Percentiles rank a stretch among this genome's conserved stretches.
phyloP scores from a whole-genome alignment of 192 early-diverging fungal genomes.

The Chytriomyces confervae region DNA sequence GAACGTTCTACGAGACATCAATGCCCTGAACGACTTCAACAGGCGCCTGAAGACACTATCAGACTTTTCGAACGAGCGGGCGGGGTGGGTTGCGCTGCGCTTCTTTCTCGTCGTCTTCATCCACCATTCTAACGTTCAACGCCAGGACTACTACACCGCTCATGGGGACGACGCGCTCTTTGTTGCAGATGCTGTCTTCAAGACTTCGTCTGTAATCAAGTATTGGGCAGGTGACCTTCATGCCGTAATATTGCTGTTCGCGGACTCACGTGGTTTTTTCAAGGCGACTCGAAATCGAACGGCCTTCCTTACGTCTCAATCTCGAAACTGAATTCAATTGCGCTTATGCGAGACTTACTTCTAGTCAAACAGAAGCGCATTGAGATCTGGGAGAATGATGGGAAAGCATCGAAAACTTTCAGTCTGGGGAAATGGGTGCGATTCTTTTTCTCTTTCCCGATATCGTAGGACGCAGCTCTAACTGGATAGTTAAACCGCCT shows the following conservation, averaged over 20 bases:
- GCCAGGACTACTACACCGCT: slow-evolving; percentile 80
- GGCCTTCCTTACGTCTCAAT: slow-evolving; percentile 81
- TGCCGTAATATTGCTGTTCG: not conserved
- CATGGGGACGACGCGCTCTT: slow-evolving; percentile 90
- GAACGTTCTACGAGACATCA: not conserved
- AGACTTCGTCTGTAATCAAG: slow-evolving; percentile 90
- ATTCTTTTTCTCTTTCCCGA: not conserved
- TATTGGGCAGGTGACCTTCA: slow-evolving; percentile 70
- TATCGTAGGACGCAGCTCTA: not conserved
- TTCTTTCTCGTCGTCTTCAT: not conserved
- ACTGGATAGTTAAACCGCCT: not conserved
- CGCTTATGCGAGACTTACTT: slow-evolving; percentile 80
- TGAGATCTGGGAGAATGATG: slow-evolving; percentile 77
- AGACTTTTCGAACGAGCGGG: slow-evolving; percentile 75
- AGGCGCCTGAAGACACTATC: slow-evolving; percentile 65
- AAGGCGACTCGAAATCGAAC: slow-evolving; percentile 42
- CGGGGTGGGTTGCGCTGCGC: slow-evolving; percentile 47
- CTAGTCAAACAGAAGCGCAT: slow-evolving; percentile 75
- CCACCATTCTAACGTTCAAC: not conserved
- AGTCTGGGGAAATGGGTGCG: slow-evolving; percentile 33
- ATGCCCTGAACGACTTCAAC: not conserved
- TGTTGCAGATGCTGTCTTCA: slow-evolving; percentile 85
- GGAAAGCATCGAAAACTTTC: slow-evolving; percentile 27
- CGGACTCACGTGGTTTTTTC: not conserved
- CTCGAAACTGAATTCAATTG: slow-evolving; percentile 75